Base-by-base conservation (phyloP, 2,329 filamentous ascomycete species). In the Pseudocercospora vitis region DNA sequence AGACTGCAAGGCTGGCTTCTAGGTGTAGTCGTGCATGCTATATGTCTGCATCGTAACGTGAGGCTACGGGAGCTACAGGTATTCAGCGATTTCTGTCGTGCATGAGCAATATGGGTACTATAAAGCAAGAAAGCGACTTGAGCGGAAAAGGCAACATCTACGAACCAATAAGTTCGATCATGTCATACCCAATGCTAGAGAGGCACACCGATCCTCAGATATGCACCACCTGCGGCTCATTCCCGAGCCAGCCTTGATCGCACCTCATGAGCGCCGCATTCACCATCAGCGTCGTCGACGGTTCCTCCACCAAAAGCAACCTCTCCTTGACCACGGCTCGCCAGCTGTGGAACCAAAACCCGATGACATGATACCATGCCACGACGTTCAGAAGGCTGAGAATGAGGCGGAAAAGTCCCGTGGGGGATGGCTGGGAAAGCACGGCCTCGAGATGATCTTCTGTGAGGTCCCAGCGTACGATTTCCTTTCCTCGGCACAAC, bases 391-490 rank as follows among this genome's bases (percentile, higher is more conserved):
- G 39, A 18, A 75, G 39, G 1, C 72, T 72, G 11, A 48, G 8
- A 7, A 57, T 55, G 37, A 31, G 26, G 28, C 64, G 60, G 7
- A 73, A 58, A 45, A 75, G 60, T 1, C 73, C 71, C 12, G 67
- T 66, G 46, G 73, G 61, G 11, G 50, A 46, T 26, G 28, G 19
- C 7, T 73, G 69, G 2, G 67, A 66, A 65, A 80, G 76, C 19
- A 89, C 76, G n/a, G 76, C 74, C 71, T 92, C 89, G 71, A 89
- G 91, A 1, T 81, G 80, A 26, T 74, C 74, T 70, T 95, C 89
- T 55, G 83, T 81, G 21, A 84, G 80, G 69, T 94, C 89, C 78
- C 88, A 95, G 71, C 83, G 87, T 7, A 88, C 78, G 0, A 83
- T 71, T 64, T 91, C 84, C 37, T 76, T 76, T 12, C 90, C 91